Base-by-base conservation (phyloP, 192 early-diverging fungal genomes). In the Mortierella hygrophila region DNA sequence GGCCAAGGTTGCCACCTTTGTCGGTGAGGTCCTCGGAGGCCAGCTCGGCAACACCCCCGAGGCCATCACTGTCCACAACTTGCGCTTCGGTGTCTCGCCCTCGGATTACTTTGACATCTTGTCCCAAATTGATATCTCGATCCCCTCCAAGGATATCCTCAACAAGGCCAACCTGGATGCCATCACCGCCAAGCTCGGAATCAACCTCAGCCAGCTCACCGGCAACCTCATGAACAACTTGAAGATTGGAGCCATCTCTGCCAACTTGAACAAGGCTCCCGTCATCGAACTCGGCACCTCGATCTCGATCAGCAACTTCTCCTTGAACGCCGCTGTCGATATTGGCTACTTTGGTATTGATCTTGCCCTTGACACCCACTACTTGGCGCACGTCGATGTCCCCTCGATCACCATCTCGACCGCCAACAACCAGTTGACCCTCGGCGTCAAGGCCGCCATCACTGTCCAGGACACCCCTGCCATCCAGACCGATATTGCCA, bases 341-440 rank as follows among this genome's bases (percentile, higher is more conserved):
- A 86, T 86, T 78, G 84, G 84, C 6, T 86, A 86, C 71, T 86
- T 86, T 63, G 84, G 84, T 23, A 75, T 86, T 29, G 84, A 86
- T n/a, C 75, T 86, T 26, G 84, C 84, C 52, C 68, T 86, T 13
- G 84, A 86, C 68, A 60, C 16, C 71, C 55, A 86, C 70, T 70
- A 79, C 29, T 41, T 86, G 11, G 84, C 84, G 38, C 79, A 55
- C 29, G 68, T 86, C 35, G 84, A 86, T 74, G 84, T 86, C 35
- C 84, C 84, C 20, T 86, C 84, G 20, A 81, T 86, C 72, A 78
- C 76, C 29, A 86, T 86, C 40, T 40, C 76, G 26, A 86, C 84
- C 37, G 84, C 79, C 41, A 81, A 86, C 72, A 86, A 74, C 75
- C 55, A 81, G 75, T 69, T 86, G 57, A 81, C 75, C 2, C 75